These are phyloP conservation scores for Diospyros lotus DNA, from an alignment of 148 eudicot species.

Conservation along the genomic window DNA sequence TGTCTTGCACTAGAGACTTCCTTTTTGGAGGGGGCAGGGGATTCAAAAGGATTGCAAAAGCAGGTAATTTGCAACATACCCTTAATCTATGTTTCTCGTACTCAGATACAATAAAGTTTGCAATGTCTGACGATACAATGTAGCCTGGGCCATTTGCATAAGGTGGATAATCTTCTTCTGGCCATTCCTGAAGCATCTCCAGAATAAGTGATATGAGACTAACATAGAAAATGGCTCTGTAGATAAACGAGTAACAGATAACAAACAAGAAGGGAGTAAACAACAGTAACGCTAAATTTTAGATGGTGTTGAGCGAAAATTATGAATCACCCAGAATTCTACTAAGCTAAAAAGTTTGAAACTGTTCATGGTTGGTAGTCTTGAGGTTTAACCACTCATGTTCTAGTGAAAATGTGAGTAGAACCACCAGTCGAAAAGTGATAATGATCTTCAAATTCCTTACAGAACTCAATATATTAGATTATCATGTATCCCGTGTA, in stretches of 20 bases:
- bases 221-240: not conserved
- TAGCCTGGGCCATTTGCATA: conserved; percentile 99
- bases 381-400: not conserved
- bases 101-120: conserved; percentile 57
- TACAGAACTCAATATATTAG: not conserved
- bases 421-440: not conserved
- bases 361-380: not conserved
- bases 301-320: too few species aligned
- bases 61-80: conserved; percentile 26
- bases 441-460: not conserved
- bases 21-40: too few species aligned
- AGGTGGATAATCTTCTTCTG: conserved; percentile 86
- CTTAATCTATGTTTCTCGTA: conserved; percentile 69
- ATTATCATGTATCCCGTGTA: too few species aligned
- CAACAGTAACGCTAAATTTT: not conserved
- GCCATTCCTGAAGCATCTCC: conserved; percentile 71
- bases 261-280: not conserved
- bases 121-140: conserved; percentile 78
- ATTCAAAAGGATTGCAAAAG: not conserved
- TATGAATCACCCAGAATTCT: not conserved
- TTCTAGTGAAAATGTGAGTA: not conserved
- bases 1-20: too few species aligned
- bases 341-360: not conserved
- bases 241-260: not conserved
- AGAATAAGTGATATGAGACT: not conserved